Evolutionary conservation across 2,329 filamentous ascomycete genomes (phyloP).

Genomic region (Scortechinia acanthostroma): DNA sequence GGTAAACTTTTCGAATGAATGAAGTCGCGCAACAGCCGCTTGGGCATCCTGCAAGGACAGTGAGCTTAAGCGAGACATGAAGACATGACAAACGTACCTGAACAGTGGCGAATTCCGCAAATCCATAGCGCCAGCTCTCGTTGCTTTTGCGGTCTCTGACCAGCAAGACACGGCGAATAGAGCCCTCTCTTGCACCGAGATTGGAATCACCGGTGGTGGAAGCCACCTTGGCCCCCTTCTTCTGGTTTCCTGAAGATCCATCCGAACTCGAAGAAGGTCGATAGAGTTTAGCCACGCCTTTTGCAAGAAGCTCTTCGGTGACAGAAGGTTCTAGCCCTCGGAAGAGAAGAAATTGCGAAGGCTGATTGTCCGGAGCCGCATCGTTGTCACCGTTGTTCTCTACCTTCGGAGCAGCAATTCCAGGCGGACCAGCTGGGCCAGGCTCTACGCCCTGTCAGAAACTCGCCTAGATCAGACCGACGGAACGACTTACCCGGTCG

Average conservation of each 20-base stretch:
- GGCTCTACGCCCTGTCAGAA: constrained; percentile 11
- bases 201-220: constrained; percentile 40
- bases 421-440: constrained; percentile 15
- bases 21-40: constrained; percentile 36
- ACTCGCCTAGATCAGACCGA: no score
- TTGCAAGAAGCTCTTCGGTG: constrained; percentile 38
- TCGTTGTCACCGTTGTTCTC: constrained; percentile 38
- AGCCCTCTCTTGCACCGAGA: constrained; percentile 37
- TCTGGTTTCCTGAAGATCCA: constrained; percentile 16
- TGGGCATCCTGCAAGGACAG: constrained; percentile 31
- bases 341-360: constrained; percentile 40
- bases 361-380: constrained; percentile 32
- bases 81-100: constrained; percentile 21
- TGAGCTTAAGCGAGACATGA: background rate
- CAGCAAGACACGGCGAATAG: constrained; percentile 38
- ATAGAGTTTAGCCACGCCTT: constrained; percentile 41
- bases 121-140: constrained; percentile 43
- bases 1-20: constrained; percentile 41
- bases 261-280: constrained; percentile 21
- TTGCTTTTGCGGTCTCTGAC: constrained; percentile 39
- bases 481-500: constrained; percentile 14
- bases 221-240: constrained; percentile 33
- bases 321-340: constrained; percentile 36
- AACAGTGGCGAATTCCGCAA: constrained; percentile 42
- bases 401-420: constrained; percentile 21